Base-by-base conservation (phyloP, 208 protist genomes). In the Porcisia deanei region DNA sequence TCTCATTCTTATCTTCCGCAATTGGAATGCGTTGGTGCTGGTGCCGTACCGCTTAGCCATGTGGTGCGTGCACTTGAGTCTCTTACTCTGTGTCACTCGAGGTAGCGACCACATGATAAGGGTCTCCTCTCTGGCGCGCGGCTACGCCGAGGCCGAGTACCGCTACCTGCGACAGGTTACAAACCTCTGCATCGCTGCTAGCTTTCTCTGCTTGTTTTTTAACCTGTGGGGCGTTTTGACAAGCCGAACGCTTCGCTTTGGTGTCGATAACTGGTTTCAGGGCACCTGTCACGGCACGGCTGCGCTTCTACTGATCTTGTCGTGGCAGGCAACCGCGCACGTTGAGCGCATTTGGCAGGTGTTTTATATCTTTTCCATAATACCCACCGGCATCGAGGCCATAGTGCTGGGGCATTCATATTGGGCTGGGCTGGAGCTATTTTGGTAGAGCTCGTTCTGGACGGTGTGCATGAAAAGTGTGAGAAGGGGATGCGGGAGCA, bases 331-430 rank as follows among this genome's bases (percentile, higher is more conserved):
- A 30, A 76, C 59, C n/a, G 79, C 77, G 12, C 80, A 89, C 71
- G 83, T 93, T 0, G 81, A 75, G 12, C 80, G 82, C 12, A 75
- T 93, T 9, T 96, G 86, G 86, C 87, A 93, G 37, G 74, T 94
- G 2, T 94, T 94, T 43, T 94, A 90, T 70, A 85, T 89, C 18
- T 94, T 94, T 58, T 85, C 83, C 64, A 86, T 92, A 43, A 88
- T 93, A 34, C 88, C 92, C 39, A 88, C 88, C n/a, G 83, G 71
- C 34, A 75, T 94, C 59, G 92, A 94, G 57, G 73, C 82, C 10
- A 60, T 86, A 22, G 73, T 81, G 34, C 59, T 96, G 63, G 77
- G 71, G 8, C 67, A 80, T 47, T 93, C 89, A 20, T 93, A 88
- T 63, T 57, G 76, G 55, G 60, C 55, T 37, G 88, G 88, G 0